phyloP scores from a whole-genome alignment of 768 basidiomycete genomes.

The Mycena haematopus region DNA sequence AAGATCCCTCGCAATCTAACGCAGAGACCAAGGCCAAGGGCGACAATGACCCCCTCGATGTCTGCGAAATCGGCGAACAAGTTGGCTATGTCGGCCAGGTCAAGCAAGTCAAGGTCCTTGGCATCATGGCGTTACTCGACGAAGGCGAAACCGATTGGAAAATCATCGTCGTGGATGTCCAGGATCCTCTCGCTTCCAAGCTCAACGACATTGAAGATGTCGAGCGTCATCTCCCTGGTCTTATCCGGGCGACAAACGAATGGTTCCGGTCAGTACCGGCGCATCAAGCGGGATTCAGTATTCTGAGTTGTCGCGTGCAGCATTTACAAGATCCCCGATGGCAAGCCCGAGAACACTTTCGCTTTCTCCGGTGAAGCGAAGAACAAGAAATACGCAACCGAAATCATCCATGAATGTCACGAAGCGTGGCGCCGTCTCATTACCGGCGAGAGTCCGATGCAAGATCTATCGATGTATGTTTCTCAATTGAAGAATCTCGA shows the following conservation, averaged over 20 bases:
- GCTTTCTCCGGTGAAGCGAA: conserved; percentile 99
- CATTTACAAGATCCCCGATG: conserved; percentile 96
- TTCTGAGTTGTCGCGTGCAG: conserved; percentile 43
- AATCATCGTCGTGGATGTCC: conserved; percentile 96
- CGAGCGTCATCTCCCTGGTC: conserved; percentile 95
- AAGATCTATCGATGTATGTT: conserved; percentile 87
- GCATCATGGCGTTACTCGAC: conserved; percentile 99
- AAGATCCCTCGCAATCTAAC: conserved; percentile 86
- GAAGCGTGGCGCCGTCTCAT: conserved; percentile 98
- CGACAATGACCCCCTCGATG: conserved; percentile 99
- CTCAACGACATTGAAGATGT: conserved; percentile 99
- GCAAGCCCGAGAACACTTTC: conserved; percentile 96
- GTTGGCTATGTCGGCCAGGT: conserved; percentile 96
- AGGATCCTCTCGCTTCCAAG: conserved; percentile 93
- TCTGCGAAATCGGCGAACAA: conserved; percentile 99
- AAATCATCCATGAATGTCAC: conserved; percentile 98
- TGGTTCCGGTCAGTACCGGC: conserved; percentile 77
- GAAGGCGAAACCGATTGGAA: conserved; percentile 99
- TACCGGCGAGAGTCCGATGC: conserved; percentile 76
- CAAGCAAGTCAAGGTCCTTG: conserved; percentile 99
- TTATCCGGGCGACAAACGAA: conserved; percentile 97
- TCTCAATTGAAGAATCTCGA: background rate
- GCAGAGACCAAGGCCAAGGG: conserved; percentile 98
- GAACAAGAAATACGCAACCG: conserved; percentile 99
- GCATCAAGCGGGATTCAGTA: background rate